A percentile compares a stretch with the other conserved stretches of the same genome.
phyloP scores from a whole-genome alignment of 345 rosid species.

The Balakata baccata region DNA sequence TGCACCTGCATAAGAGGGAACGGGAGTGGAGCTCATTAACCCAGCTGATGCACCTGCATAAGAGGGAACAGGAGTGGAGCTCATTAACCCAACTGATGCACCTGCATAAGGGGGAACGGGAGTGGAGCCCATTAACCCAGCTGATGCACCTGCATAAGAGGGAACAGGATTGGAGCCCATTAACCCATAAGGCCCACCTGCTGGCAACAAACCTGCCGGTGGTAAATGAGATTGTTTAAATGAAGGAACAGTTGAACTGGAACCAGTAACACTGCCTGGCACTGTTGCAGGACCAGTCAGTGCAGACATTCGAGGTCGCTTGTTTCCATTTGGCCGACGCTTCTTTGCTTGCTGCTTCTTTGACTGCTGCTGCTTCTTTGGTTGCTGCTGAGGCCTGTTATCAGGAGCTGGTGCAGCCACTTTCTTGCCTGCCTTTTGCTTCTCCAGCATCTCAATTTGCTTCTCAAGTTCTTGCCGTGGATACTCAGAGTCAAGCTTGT shows the following conservation, averaged over 20 bases:
- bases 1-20: too few relatives aligned
- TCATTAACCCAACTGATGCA: conserved; percentile 38
- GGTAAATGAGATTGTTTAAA: conserved; percentile 42
- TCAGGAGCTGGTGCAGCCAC: conserved; percentile 10
- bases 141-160: conserved; percentile 41
- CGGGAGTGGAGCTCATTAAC: too few relatives aligned
- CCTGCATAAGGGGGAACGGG: too few relatives aligned
- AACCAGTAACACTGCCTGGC: conserved; percentile 23
- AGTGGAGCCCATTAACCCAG: too few relatives aligned
- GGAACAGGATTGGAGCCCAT: conserved; percentile 27
- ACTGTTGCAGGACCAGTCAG: conserved; percentile 22
- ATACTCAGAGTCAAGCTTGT: conserved; percentile 53
- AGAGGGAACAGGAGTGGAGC: conserved; percentile 30
- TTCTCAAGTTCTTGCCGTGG: conserved; percentile 30
- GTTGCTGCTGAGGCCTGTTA: conserved; percentile 11
- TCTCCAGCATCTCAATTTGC: conserved; percentile 20
- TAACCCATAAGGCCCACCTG: conserved; percentile 39
- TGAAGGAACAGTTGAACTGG: conserved; percentile 27
- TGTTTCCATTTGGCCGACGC: conserved; percentile 33
- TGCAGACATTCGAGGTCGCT: conserved; percentile 35
- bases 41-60: conserved; percentile 42
- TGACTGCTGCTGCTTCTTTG: conserved; percentile 17
- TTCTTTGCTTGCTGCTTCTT: conserved; percentile 22
- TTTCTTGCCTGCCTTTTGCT: conserved; percentile 25
- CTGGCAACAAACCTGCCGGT: conserved; percentile 37